Evolutionary conservation across 164 flowering plant genomes (phyloP), one percentile per base, ranked within the genome.

Genomic region (Litsea cubeba): DNA sequence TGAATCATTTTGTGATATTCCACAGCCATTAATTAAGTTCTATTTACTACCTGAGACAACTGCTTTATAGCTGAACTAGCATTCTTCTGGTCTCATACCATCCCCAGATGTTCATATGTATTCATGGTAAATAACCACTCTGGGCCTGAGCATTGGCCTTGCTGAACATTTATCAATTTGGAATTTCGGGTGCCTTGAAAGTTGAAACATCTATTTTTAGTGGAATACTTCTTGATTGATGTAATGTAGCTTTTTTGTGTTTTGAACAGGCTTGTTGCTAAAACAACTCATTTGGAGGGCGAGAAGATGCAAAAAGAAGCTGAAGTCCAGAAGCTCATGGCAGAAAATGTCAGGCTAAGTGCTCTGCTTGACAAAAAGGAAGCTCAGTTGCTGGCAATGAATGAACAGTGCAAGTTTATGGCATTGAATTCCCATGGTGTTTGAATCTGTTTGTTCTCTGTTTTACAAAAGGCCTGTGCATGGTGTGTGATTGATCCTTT

Each of bases 371-470:
- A 96, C 91, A 90, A 89, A 87, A 94, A 96, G 81, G 99, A 96
- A 82, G 99, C 99, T 26, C 99, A 96, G 74, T 87, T 96, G 46
- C 65, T 90, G 79, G 99, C 99, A 81, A 87, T 95, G 98, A 95
- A 91, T 62, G 99, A 95, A 72, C 99, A 95, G 70, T 95, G 95
- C 91, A 95, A 95, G 82, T 82, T 93, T 25, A 91, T 91, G 96
- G 96, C 98, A 40, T 79, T 91, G 73, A 92, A 79, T 76, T 28
- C 69, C 26, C 50, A 70, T 25, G 54, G 62, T 54, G 26, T 50
- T 49, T 71, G 49, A 58, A 8, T 70, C 18, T 46, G 40, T 32
- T 22, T 28, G 40, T 54, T 35, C 46, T 2, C 20, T 20, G 15
- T 5, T 3, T 18, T 30, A 26, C 46, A 17, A 17, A 2, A 26